Percentiles rank a stretch among this genome's conserved stretches.
Conservation (phyloP, 371 early-diverging fungal species). For the Mucor velutinosus region DNA sequence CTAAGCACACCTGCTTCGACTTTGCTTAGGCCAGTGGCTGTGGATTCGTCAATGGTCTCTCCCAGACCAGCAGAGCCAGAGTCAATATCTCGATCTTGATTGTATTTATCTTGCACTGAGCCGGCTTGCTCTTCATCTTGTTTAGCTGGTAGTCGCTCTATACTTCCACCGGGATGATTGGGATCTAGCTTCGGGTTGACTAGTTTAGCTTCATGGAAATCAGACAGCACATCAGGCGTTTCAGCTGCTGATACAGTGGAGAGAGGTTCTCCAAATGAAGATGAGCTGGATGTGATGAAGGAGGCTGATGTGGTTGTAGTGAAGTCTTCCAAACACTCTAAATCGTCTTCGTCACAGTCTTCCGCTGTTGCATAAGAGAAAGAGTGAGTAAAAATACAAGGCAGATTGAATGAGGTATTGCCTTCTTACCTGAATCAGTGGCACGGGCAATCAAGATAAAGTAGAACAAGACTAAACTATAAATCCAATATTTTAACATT, state of each 20-base stretch:
- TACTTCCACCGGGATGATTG: not conserved
- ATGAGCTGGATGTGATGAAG: not conserved
- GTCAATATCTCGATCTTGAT: not conserved
- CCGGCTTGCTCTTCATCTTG: not conserved
- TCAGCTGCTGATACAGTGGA: not conserved
- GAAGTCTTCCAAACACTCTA: not conserved
- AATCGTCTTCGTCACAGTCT: conserved; percentile 12
- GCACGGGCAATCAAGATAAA: not conserved
- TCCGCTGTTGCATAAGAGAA: not conserved
- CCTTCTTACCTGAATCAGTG: not conserved
- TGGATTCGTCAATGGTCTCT: not conserved
- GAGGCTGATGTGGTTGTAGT: not conserved
- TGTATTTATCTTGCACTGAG: not conserved
- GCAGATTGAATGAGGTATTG: too few relatives aligned
- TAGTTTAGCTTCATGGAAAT: conserved; percentile 17
- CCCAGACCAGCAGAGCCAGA: not conserved
- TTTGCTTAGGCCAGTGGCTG: conserved; percentile 9
- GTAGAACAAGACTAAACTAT: not conserved
- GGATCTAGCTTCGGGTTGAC: not conserved
- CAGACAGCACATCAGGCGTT: not conserved
- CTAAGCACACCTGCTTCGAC: conserved; percentile 16
- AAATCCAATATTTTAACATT: conserved; percentile 2
- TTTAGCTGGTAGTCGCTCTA: not conserved
- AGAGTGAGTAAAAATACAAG: not conserved
- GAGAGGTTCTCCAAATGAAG: not conserved